Evolutionary conservation across 345 rosid species (phyloP), one percentile per base, ranked within the genome.

Genomic region (Dipteronia sinensis): DNA sequence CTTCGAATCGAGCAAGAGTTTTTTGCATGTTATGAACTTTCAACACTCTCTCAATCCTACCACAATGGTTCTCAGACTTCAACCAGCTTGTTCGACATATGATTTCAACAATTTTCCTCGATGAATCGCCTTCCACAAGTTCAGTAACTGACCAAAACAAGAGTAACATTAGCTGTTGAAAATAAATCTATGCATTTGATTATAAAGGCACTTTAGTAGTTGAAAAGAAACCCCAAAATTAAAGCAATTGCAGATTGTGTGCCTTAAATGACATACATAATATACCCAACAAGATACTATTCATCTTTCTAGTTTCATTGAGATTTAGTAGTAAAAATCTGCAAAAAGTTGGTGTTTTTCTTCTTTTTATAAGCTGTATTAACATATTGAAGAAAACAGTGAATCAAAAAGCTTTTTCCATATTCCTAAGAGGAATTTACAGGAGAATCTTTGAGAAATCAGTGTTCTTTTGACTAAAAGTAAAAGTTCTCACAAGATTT

Each of bases 11-110:
- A 65, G 97, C 98, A 10, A 96, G 84, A 7, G 99, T 94, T 47
- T 87, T 94, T 74, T 96, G 99, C 98, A 93, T 94, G 68, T 92
- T 96, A 83, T 96, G 99, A 38, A 96, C 95, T 83, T 96, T 96
- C 78, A 96, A 80, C 29, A 96, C 99, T 77, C 97, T 78, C 72
- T 96, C 98, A 61, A 96, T 92, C 80, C 99, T 82, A 61, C 98
- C 94, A n/a, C 92, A 90, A 71, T 89, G 92, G 65, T 86, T 92
- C 79, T 96, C 99, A 10, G 97, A 88, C 81, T 92, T 92, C 42
- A 91, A 83, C 99, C 97, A 93, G 78, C 97, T 93, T 46, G 98
- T 89, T 71, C 93, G 81, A 79, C 99, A 96, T 65, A 96, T 96
- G 72, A 96, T 96, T 80, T 96, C 99, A 29, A 96, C 99, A n/a